phyloP scores from a whole-genome alignment of 495 filamentous ascomycete genomes.

The Daldinia loculata region DNA sequence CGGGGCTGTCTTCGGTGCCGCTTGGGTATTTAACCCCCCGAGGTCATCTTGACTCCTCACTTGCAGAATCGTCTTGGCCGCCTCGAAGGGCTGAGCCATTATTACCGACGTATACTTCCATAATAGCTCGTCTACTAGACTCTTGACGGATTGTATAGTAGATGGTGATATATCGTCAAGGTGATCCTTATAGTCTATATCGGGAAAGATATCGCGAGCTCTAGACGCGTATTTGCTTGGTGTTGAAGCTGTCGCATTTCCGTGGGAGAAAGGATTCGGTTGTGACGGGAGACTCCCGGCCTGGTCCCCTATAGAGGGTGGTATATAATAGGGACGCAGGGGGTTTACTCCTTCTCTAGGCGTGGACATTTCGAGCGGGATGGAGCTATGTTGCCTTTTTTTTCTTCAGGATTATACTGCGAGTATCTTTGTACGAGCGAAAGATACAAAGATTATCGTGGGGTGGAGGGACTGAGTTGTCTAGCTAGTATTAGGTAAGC shows the following conservation, averaged over 20 bases:
- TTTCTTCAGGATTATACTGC: not conserved
- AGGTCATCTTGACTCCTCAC: conserved; percentile 66
- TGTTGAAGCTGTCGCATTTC: conserved; percentile 58
- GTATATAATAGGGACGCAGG: conserved; percentile 92
- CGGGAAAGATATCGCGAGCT: conserved; percentile 82
- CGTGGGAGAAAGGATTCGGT: conserved; percentile 55
- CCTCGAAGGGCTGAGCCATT: conserved; percentile 94
- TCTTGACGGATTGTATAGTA: conserved; percentile 72
- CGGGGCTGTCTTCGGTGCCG: conserved; percentile 37
- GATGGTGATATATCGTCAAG: conserved; percentile 79
- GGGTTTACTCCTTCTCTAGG: conserved; percentile 77
- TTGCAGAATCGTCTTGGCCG: conserved; percentile 92
- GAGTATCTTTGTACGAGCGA: conserved; percentile 1
- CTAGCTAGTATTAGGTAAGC: conserved; percentile 31
- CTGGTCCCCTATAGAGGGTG: conserved; percentile 76
- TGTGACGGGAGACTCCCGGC: conserved; percentile 51
- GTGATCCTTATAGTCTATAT: conserved; percentile 90
- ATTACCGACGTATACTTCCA: conserved; percentile 87
- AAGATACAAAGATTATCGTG: conserved; percentile 19
- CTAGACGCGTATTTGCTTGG: conserved; percentile 70
- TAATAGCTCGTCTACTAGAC: conserved; percentile 77
- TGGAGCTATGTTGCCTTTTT: conserved; percentile 1
- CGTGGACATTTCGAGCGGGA: conserved; percentile 52
- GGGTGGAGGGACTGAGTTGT: conserved; percentile 13
- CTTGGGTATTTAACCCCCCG: conserved; percentile 46